A percentile compares a stretch with the other conserved stretches of the same genome.
phyloP scores from a whole-genome alignment of 164 flowering plant genomes.

The Annona cherimola region DNA sequence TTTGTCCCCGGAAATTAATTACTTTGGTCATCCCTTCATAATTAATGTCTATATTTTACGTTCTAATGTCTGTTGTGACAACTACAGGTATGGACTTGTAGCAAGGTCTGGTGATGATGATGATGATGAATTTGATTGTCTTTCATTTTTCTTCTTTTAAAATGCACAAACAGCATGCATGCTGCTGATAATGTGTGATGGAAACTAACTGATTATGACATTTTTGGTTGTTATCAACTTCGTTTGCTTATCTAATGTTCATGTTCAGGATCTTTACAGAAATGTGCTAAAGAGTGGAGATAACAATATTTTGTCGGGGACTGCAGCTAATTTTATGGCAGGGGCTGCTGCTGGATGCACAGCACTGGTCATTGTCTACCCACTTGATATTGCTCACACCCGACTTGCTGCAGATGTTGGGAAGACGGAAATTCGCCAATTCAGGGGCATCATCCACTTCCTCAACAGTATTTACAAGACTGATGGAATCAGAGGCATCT shows the following conservation, averaged over 20 bases:
- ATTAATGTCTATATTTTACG: neutral
- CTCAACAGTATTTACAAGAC: constrained; percentile 53
- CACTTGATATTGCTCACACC: constrained; percentile 96
- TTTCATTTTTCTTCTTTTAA: neutral
- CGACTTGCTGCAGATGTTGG: constrained; percentile 96
- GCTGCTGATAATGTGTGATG: neutral
- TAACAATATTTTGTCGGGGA: constrained; percentile 40
- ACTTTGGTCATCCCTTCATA: neutral
- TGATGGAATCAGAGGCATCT: constrained; percentile 79
- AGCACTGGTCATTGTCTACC: constrained; percentile 76
- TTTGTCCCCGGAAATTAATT: neutral
- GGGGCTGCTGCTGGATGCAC: constrained; percentile 98
- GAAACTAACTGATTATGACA: neutral
- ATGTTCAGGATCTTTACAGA: constrained; percentile 77
- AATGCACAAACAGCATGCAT: neutral
- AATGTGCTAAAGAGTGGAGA: constrained; percentile 45
- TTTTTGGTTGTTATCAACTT: neutral
- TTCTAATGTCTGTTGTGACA: neutral
- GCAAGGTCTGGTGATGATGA: no score
- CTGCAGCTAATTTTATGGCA: constrained; percentile 71
- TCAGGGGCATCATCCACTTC: constrained; percentile 77
- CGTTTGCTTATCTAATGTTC: neutral
- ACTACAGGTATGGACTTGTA: no score
- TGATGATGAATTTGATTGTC: neutral
- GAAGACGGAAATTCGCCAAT: constrained; percentile 61